Evolutionary conservation across 2,329 filamentous ascomycete genomes (phyloP), one percentile per base, ranked within the genome.

Genomic region (Cryphonectria nitschkei): DNA sequence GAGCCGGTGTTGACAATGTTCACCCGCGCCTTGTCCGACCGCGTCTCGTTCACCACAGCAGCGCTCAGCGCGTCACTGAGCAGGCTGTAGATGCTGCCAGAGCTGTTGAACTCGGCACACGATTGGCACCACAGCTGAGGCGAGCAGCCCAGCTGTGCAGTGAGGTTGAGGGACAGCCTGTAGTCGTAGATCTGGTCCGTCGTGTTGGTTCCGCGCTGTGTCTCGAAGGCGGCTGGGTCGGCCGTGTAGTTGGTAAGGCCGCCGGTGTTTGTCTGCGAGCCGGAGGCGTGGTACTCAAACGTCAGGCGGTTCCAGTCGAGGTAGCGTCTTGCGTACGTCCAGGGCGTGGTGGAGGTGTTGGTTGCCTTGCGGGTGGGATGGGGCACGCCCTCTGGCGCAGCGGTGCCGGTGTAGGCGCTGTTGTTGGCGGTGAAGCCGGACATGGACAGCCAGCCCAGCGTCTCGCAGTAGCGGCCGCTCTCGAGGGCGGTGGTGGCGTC

Each of bases 251-350:
- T 56, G 8, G 46, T 2, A 19, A 50, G 46, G 19, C 46, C 46
- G 5, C 46, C 46, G 5, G 41, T 43, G 41, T 19, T 19, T 1
- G 61, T 61, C 70, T 74, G 66, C 62, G 70, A 72, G 13, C 82
- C 83, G n/a, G 81, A 78, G 3, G 88, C 85, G 76, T 92, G 90
- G 76, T 89, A 91, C 70, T 86, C 83, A 75, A 92, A 91, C 0
- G 88, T 90, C n/a, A 84, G 81, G 6, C 88, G 85, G 77, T 92
- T 92, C 86, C 89, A 92, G 79, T 92, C 90, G 13, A 92, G 82
- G 75, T 91, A 92, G 34, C 89, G 84, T 9, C 90, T 86, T 3
- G 86, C 85, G 75, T 87, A 90, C 11, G 79, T 74, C 70, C 81
- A 81, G 58, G 80, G 80, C 8, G 83, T 78, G 1, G 78, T 81